A percentile compares a stretch with the other conserved stretches of the same genome.
Evolutionary conservation across 495 filamentous ascomycete species (phyloP).

Genomic region (Penicillium atrosanguineum): DNA sequence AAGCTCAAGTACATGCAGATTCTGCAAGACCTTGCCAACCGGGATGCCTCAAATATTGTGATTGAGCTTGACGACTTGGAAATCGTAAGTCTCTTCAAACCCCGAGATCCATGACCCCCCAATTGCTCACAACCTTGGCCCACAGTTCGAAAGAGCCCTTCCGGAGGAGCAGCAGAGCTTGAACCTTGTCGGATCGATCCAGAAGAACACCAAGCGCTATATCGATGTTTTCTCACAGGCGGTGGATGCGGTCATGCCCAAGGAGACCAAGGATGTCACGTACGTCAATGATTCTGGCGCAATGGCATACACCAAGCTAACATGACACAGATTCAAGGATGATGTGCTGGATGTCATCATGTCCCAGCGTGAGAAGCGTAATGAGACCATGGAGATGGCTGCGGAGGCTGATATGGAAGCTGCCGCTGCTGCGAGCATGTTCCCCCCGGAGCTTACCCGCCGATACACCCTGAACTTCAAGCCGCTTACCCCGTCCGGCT

Average conservation of each 20-base stretch:
- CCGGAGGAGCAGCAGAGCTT: slow-evolving; percentile 56
- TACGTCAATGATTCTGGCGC: slow-evolving; percentile 40
- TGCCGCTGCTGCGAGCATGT: slow-evolving; percentile 53
- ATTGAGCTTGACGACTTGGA: slow-evolving; percentile 89
- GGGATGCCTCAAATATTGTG: slow-evolving; percentile 66
- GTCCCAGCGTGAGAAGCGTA: slow-evolving; percentile 83
- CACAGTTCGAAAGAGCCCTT: slow-evolving; percentile 69
- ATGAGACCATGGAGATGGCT: slow-evolving; percentile 66
- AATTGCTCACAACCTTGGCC: slow-evolving; percentile 5
- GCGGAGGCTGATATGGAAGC: slow-evolving; percentile 67
- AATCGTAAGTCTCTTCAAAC: slow-evolving; percentile 49
- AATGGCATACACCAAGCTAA: slow-evolving; percentile 5
- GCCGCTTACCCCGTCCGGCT: slow-evolving; percentile 69
- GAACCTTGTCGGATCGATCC: slow-evolving; percentile 79
- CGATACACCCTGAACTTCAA: slow-evolving; percentile 96
- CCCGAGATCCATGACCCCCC: neutral
- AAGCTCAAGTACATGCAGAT: slow-evolving; percentile 89
- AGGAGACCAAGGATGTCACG: slow-evolving; percentile 72
- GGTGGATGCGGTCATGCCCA: slow-evolving; percentile 82
- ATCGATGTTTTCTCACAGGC: slow-evolving; percentile 87
- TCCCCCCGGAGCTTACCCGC: slow-evolving; percentile 87
- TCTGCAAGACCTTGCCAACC: slow-evolving; percentile 83
- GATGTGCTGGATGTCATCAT: slow-evolving; percentile 97
- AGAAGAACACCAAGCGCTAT: slow-evolving; percentile 91
- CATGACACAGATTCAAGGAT: slow-evolving; percentile 75